Percentiles rank a stretch among this genome's conserved stretches.
These are phyloP conservation scores for Sporisorium sorghi DNA, from an alignment of 1,284 basidiomycete genomes.

Conservation along the genomic window DNA sequence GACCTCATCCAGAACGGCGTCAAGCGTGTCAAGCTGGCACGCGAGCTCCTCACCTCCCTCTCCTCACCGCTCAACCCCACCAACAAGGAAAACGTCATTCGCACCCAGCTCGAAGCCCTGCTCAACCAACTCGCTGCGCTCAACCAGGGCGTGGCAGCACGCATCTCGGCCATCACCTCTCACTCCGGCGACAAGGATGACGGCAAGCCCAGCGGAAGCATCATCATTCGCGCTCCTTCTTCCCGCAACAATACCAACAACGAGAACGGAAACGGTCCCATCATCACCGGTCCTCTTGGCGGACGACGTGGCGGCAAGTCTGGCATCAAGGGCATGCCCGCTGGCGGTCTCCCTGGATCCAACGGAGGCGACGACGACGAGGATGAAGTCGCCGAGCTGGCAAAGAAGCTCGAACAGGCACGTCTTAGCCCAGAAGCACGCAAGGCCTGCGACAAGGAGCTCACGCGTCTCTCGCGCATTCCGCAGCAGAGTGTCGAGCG, in stretches of 20 bases:
- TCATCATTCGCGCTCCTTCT: constrained; percentile 56
- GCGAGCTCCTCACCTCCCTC: constrained; percentile 61
- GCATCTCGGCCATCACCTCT: constrained; percentile 56
- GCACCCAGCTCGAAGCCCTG: constrained; percentile 63
- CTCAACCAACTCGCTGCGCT: constrained; percentile 63
- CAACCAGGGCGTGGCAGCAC: constrained; percentile 57
- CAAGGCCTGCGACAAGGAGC: constrained; percentile 66
- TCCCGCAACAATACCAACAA: constrained; percentile 44
- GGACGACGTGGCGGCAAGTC: constrained; percentile 43
- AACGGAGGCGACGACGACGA: constrained; percentile 56
- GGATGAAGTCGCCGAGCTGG: constrained; percentile 64
- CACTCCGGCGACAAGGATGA: constrained; percentile 40
- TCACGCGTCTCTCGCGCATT: constrained; percentile 66
- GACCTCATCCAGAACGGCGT: constrained; percentile 57
- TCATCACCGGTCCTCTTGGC: constrained; percentile 45
- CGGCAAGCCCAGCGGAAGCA: constrained; percentile 41
- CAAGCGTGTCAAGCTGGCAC: constrained; percentile 58
- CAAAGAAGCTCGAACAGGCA: constrained; percentile 57
- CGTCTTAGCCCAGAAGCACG: constrained; percentile 63
- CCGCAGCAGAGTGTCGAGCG: constrained; percentile 68
- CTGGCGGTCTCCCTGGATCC: constrained; percentile 33
- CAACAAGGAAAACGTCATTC: constrained; percentile 59
- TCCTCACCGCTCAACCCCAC: constrained; percentile 60
- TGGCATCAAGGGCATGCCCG: constrained; percentile 21
- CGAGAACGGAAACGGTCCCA: constrained; percentile 40